phyloP scores from a whole-genome alignment of 306 rosid species.

The Ziziphus jujuba region DNA sequence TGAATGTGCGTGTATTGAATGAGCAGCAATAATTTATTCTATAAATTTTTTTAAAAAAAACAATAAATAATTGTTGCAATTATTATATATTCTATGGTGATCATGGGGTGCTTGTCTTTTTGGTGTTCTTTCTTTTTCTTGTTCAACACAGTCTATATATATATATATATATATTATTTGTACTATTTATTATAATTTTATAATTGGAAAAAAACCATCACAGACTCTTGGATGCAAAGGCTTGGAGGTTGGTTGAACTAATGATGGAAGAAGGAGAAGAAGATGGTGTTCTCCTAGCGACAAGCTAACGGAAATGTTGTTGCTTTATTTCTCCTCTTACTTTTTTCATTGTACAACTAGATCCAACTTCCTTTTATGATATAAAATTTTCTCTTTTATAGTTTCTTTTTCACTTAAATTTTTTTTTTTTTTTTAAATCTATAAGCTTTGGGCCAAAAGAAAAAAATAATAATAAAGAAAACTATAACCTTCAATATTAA shows the following conservation, averaged over 20 bases:
- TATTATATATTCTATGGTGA: not conserved
- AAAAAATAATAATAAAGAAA: too few relatives aligned
- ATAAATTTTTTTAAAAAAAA: too few relatives aligned
- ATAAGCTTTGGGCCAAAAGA: too few relatives aligned
- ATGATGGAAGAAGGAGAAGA: constrained; percentile 20
- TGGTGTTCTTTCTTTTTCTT: not conserved
- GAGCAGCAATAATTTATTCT: not conserved
- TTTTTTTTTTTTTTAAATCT: too few relatives aligned
- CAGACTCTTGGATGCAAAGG: constrained; percentile 15
- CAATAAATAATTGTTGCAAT: not conserved
- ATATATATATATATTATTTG: too few relatives aligned
- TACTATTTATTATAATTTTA: not conserved
- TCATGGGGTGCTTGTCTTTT: constrained; percentile 8
- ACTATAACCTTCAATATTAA: too few relatives aligned
- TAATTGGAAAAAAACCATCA: not conserved
- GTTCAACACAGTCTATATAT: not conserved
- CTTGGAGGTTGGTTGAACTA: constrained; percentile 25
- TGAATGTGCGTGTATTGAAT: constrained; percentile 21
- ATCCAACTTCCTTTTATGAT: not conserved
- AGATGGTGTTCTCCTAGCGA: not conserved
- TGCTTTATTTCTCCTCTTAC: not conserved
- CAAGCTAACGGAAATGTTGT: constrained; percentile 5
- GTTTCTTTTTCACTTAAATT: too few relatives aligned
- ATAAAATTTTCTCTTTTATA: too few relatives aligned
- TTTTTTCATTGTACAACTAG: not conserved